phyloP scores from a whole-genome alignment of 306 rosid species.

The Cicer judaicum region DNA sequence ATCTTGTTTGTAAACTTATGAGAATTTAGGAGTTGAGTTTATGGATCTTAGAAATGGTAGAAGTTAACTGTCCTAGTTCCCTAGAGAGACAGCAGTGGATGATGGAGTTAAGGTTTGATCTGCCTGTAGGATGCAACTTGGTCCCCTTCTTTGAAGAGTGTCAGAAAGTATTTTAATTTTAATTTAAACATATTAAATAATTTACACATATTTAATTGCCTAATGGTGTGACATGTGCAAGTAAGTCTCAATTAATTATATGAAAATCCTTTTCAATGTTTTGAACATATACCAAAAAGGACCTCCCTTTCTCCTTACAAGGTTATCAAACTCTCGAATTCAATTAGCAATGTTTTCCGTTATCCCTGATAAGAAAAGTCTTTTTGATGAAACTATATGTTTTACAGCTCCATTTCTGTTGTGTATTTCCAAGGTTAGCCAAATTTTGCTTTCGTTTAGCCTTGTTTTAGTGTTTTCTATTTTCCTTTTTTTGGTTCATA shows the following conservation, averaged over 20 bases:
- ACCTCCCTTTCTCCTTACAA: neutral
- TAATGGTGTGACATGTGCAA: slow-evolving; percentile 9
- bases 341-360: neutral
- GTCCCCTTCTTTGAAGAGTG: slow-evolving; percentile 21
- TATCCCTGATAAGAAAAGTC: neutral
- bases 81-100: slow-evolving; percentile 8
- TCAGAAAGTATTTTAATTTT: slow-evolving; percentile 9
- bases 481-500: slow-evolving; percentile 13
- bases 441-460: slow-evolving; percentile 20
- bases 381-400: slow-evolving; percentile 7
- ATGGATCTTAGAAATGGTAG: slow-evolving; percentile 23
- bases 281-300: neutral
- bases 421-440: slow-evolving; percentile 2
- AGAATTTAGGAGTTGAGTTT: slow-evolving; percentile 22
- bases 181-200: neutral
- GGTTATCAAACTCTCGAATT: neutral
- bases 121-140: slow-evolving; percentile 20
- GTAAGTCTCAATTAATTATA: neutral
- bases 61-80: neutral
- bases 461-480: neutral
- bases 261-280: slow-evolving; percentile 1
- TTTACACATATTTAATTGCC: neutral
- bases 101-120: slow-evolving; percentile 19
- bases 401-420: slow-evolving; percentile 27
- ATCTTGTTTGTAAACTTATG: slow-evolving; percentile 7